A percentile compares a stretch with the other conserved stretches of the same genome.
These are phyloP conservation scores for Nigrospora oryzae DNA, from an alignment of 2,329 filamentous ascomycete genomes.

Conservation along the genomic window DNA sequence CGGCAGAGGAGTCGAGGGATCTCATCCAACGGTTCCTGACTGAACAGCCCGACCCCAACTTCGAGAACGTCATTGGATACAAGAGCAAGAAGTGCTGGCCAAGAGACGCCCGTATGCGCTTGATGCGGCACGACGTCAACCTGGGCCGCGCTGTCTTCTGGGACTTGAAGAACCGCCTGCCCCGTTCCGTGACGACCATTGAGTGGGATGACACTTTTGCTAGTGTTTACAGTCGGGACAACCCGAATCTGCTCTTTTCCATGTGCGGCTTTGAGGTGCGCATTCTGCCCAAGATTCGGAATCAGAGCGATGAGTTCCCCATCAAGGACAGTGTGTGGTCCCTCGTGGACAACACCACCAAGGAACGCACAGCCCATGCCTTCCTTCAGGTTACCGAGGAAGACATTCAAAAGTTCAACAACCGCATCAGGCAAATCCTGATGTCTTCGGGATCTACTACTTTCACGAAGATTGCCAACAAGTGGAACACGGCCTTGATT, in stretches of 20 bases:
- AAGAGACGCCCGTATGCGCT: constrained; percentile 89
- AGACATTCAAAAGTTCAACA: constrained; percentile 98
- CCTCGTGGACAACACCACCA: constrained; percentile 89
- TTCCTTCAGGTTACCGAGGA: constrained; percentile 98
- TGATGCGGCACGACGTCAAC: constrained; percentile 99
- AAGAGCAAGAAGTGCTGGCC: constrained; percentile 99
- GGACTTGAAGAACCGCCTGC: constrained; percentile 95
- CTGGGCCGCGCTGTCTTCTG: constrained; percentile 96
- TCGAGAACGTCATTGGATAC: constrained; percentile 98
- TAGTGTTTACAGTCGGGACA: constrained; percentile 96
- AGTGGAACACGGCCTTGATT: constrained; percentile 98
- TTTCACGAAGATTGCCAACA: constrained; percentile 99
- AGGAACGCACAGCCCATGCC: constrained; percentile 93
- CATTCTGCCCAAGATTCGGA: constrained; percentile 89
- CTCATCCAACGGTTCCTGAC: constrained; percentile 96
- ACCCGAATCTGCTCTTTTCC: constrained; percentile 92
- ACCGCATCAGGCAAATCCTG: constrained; percentile 93
- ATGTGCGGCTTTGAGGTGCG: constrained; percentile 98
- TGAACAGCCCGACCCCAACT: constrained; percentile 96
- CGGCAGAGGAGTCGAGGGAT: constrained; percentile 87
- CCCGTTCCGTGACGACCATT: constrained; percentile 90
- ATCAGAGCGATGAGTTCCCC: constrained; percentile 91
- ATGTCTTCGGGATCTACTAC: constrained; percentile 99
- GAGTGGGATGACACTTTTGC: constrained; percentile 99
- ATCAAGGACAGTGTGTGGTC: constrained; percentile 99